phyloP scores from a whole-genome alignment of 2,329 filamentous ascomycete genomes.

The Teratosphaeriaceae sp. region DNA sequence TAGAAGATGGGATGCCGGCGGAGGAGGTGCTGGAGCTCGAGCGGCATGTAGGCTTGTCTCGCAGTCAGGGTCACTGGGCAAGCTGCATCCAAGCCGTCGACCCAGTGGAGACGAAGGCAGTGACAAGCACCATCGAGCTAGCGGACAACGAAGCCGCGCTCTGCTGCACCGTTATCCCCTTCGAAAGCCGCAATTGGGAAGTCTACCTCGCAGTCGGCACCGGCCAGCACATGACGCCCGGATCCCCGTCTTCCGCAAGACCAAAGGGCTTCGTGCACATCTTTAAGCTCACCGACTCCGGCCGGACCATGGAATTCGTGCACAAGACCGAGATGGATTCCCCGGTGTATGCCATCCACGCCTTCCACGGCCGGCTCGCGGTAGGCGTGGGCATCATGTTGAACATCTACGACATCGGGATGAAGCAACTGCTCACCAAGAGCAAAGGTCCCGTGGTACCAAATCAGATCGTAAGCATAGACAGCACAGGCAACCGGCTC shows the following conservation, averaged over 20 bases:
- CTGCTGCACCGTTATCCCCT: slow-evolving; percentile 75
- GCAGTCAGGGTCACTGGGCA: slow-evolving; percentile 80
- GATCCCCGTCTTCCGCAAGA: slow-evolving; percentile 10
- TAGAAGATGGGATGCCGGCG: neutral
- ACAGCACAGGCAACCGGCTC: slow-evolving; percentile 86
- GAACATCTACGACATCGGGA: slow-evolving; percentile 85
- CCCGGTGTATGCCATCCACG: slow-evolving; percentile 81
- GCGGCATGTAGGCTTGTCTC: slow-evolving; percentile 83
- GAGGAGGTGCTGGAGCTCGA: slow-evolving; percentile 18
- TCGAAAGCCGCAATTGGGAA: slow-evolving; percentile 83
- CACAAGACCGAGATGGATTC: slow-evolving; percentile 93
- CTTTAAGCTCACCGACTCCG: slow-evolving; percentile 81
- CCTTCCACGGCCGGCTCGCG: slow-evolving; percentile 84
- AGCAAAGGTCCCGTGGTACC: slow-evolving; percentile 38
- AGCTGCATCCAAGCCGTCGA: slow-evolving; percentile 93
- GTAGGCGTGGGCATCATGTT: slow-evolving; percentile 80
- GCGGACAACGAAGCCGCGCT: slow-evolving; percentile 88
- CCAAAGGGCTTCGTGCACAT: slow-evolving; percentile 73
- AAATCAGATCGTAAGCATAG: slow-evolving; percentile 74
- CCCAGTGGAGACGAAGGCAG: slow-evolving; percentile 46
- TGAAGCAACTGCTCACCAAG: slow-evolving; percentile 88
- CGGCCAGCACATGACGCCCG: slow-evolving; percentile 66
- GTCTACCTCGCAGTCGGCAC: slow-evolving; percentile 91
- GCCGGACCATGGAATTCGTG: slow-evolving; percentile 85
- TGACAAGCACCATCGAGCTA: slow-evolving; percentile 73